Base-by-base conservation (phyloP, 352 stramenopile genomes). In the Pythium sukuiense region DNA sequence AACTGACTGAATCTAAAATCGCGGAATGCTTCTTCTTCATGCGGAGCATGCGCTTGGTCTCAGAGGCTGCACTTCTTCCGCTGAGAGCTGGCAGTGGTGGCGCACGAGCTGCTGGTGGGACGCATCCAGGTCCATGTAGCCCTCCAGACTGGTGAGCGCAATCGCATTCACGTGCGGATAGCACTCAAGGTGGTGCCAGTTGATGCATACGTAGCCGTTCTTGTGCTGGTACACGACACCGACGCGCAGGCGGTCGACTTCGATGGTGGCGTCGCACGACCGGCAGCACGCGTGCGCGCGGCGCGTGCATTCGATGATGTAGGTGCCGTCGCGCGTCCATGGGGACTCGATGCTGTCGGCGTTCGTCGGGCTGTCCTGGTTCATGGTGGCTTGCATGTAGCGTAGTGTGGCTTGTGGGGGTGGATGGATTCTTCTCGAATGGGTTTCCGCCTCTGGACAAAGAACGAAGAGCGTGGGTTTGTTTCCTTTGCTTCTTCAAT, bases 151-250 rank as follows among this genome's bases (percentile, higher is more conserved):
- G 30, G 72, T 45, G n/a, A 91, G 66, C 39, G 80, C 79, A 43
- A 93, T 89, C 54, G 76, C 65, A 39, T 70, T 45, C 52, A 89
- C 79, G 45, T 76, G 69, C 62, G 79, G 76, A 67, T 90, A 93
- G 73, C 84, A 93, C 71, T 91, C 81, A 62, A 93, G 71, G 67
- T 93, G 84, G 70, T 93, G 82, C 84, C 84, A 93, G 70, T 93
- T 91, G 67, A 93, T 91, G 73, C 84, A 91, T 29, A 90, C 77
- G 66, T 90, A 93, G 65, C 84, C 84, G 61, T 90, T 90, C 69
- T 81, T 81, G 68, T 93, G 84, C 70, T 91, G 84, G 66, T 83
- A 93, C 3, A 93, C 82, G 56, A 93, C 84, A 56, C 84, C 84
- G 32, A 93, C 79, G 69, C 84, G 84, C 50, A 93, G 74, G 50